Conservation (phyloP, 768 basidiomycete genomes). For the Pleurotus giganteus region DNA sequence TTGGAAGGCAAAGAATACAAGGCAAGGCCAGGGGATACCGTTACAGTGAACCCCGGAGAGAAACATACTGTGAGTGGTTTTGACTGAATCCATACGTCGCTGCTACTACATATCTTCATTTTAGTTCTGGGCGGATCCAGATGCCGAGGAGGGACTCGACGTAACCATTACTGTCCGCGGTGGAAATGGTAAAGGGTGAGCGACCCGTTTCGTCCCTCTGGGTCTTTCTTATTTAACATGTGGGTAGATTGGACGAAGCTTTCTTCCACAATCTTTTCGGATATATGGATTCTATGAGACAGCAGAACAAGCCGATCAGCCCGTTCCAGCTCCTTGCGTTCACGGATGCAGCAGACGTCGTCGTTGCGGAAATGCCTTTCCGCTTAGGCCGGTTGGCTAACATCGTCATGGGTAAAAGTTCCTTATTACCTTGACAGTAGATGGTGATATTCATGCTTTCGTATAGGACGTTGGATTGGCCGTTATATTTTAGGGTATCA, state of each 20-base stretch:
- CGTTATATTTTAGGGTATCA: constrained; percentile 1
- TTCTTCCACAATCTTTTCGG: constrained; percentile 8
- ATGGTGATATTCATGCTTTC: not conserved
- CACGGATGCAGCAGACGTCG: constrained; percentile 2
- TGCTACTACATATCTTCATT: not conserved
- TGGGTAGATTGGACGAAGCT: constrained; percentile 4
- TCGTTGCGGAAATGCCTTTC: constrained; percentile 5
- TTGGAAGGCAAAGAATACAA: constrained; percentile 4
- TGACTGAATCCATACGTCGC: not conserved
- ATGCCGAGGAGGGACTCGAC: constrained; percentile 4
- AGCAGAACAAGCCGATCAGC: not conserved
- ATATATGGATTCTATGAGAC: constrained; percentile 3
- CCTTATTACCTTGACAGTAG: not conserved
- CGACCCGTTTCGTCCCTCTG: not conserved
- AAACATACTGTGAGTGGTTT: not conserved
- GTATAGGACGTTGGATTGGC: constrained; percentile 2
- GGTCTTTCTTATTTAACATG: not conserved
- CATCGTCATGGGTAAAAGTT: not conserved
- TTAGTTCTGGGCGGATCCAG: constrained; percentile 3
- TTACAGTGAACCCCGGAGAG: not conserved
- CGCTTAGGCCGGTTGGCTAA: not conserved
- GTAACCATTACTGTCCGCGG: constrained; percentile 1
- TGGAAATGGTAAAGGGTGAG: constrained; percentile 1
- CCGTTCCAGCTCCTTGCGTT: constrained; percentile 1
- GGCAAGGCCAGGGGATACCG: not conserved